Base-by-base conservation (phyloP, 2,329 filamentous ascomycete genomes). In the Cladosporium oxysporum region DNA sequence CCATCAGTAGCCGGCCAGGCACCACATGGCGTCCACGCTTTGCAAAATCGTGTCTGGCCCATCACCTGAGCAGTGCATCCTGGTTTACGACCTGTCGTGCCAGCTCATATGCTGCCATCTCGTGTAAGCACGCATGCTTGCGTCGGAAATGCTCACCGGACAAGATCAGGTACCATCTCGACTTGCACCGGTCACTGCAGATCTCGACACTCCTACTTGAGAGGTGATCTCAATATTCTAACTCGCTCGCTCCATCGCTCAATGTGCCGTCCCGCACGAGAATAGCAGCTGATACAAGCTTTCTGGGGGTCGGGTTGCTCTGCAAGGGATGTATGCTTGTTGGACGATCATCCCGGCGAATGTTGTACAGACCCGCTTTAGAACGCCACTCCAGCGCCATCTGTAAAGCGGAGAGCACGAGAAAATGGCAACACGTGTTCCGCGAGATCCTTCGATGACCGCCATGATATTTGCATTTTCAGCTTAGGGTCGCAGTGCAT, bases 11-110 rank as follows among this genome's bases (percentile, higher is more conserved):
- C 52, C 23, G 31, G n/a, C 12, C 35, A 65, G 55, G 55, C 55
- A 60, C 47, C 63, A 65, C 58, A 60, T 65, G 49, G 55, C 63
- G 57, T 63, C 49, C 61, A 63, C 26, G 61, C 44, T 47, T 23
- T 21, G 21, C 37, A 26, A 23, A 29, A 23, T 29, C 12, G 53
- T 33, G 29, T 47, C 41, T 21, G n/a, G 41, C 16, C 28, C 10
- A 55, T 55, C 52, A 55, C 28, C 52, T 55, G 41, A 58, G 61
- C 31, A 57, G 18, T 26, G 12, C n/a, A 44, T 50, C 14, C 53
- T 29, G 33, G 11, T 10, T 47, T 21, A 55, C 26, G 49, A 60
- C 44, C 63, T 65, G 55, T 33, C 6, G 31, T 55, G 58, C n/a
- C 35, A 55, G 35, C 50, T 33, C 14, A 57, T 47, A 14, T 41